These are phyloP conservation scores for Saraca asoca DNA, from an alignment of 331 rosid genomes.

Conservation along the genomic window DNA sequence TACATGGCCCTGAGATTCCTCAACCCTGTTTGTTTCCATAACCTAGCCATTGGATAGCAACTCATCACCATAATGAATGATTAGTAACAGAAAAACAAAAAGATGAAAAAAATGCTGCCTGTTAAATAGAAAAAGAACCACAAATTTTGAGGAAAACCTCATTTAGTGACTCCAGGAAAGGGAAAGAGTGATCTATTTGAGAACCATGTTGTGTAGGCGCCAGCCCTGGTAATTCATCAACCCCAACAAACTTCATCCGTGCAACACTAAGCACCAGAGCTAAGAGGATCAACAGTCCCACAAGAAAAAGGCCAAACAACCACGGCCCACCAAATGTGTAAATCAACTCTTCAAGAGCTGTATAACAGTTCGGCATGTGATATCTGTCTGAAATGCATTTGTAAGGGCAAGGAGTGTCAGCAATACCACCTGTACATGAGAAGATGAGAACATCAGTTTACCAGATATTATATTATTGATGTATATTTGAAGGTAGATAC, in stretches of 20 bases:
- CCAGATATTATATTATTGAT: no score
- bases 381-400: conserved; percentile 90
- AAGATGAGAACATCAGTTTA: no score
- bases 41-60: conserved; percentile 56
- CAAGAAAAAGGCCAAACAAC: conserved; percentile 85
- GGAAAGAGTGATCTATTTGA: conserved; percentile 91
- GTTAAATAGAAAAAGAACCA: no score
- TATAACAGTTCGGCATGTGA: conserved; percentile 94
- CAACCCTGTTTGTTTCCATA: conserved; percentile 95
- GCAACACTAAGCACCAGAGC: conserved; percentile 97
- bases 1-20: conserved; percentile 96
- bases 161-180: conserved; percentile 90
- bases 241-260: conserved; percentile 92
- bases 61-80: conserved; percentile 13
- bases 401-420: conserved; percentile 88
- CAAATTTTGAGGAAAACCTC: conserved; percentile 57
- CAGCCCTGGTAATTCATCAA: conserved; percentile 72
- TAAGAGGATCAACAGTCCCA: conserved; percentile 76
- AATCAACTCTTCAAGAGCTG: conserved; percentile 94
- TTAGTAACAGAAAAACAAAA: no score
- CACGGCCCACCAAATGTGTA: conserved; percentile 98
- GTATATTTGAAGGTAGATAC: no score
- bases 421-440: conserved; percentile 74
- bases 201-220: conserved; percentile 85
- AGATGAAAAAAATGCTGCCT: no score